Evolutionary conservation across 129 eudicot species (phyloP), one percentile per base, ranked within the genome.

Genomic region (Centrapalus pauciflorus): DNA sequence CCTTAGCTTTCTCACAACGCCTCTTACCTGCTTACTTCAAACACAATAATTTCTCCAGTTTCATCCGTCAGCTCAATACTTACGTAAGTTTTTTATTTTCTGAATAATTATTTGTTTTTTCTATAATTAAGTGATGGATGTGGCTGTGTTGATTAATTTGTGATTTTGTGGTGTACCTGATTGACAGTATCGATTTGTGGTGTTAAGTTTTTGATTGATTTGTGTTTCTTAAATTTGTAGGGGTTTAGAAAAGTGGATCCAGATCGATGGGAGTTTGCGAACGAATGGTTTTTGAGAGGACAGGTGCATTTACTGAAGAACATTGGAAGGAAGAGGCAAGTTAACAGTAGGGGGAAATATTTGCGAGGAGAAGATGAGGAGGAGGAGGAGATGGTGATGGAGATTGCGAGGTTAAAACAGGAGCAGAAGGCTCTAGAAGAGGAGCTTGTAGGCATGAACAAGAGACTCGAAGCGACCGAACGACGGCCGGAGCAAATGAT

Each of bases 401-500:
- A 90, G 74, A 87, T 90, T 1, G 82, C 79, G 14, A 79, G 80
- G 29, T 24, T 90, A 9, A 87, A 81, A 66, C 67, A 87, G 28
- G 97, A 90, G 48, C 97, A 90, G 46, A 80, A 77, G 38, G 64
- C 37, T 5, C 50, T 90, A 46, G 97, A 90, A 16, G 71, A 74
- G 37, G 90, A 84, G 50, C 71, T 90, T 5, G 61, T 58, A 23
- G 81, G 67, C 5, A 90, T 90, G 96, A 87, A 77, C 70, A 78
- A 63, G 43, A 73, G 97, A 51, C 41, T 90, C 0, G 96, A 87
- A 66, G 90, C 84, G 2, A 84, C 96, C 8, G 93, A 90, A 74
- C 67, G 77, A 14, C 65, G 96, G 33, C 97, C 97, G 1, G 87
- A 87, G 40, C 97, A 90, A 30, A 90, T 90, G 97, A 85, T 90